These are phyloP conservation scores for Talaromyces proteolyticus DNA, from an alignment of 495 filamentous ascomycete genomes.

Conservation along the genomic window DNA sequence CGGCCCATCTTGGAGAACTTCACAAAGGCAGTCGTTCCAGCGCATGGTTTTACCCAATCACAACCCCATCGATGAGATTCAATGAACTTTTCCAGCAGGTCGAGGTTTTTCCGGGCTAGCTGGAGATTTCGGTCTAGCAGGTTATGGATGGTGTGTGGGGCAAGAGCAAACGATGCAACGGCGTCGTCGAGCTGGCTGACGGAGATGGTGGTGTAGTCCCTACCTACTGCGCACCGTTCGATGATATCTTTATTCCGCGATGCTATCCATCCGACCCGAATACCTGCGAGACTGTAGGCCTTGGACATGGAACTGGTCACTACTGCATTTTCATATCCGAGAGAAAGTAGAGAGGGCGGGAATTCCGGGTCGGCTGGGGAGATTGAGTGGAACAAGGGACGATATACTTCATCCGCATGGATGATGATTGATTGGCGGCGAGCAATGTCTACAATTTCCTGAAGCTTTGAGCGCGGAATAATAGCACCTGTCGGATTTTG, in stretches of 20 bases:
- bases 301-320: slow-evolving; percentile 82
- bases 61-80: slow-evolving; percentile 56
- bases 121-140: slow-evolving; percentile 64
- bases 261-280: slow-evolving; percentile 80
- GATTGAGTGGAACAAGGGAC: slow-evolving; percentile 80
- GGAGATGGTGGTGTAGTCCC: slow-evolving; percentile 84
- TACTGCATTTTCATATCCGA: slow-evolving; percentile 66
- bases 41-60: slow-evolving; percentile 70
- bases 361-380: slow-evolving; percentile 47
- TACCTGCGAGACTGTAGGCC: slow-evolving; percentile 77
- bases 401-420: slow-evolving; percentile 80
- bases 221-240: slow-evolving; percentile 54
- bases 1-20: slow-evolving; percentile 59
- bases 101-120: slow-evolving; percentile 66
- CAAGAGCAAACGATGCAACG: slow-evolving; percentile 70
- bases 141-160: slow-evolving; percentile 53
- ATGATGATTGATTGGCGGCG: slow-evolving; percentile 56
- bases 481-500: slow-evolving; percentile 84
- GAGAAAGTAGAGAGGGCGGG: slow-evolving; percentile 63
- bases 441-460: slow-evolving; percentile 60
- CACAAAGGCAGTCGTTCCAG: slow-evolving; percentile 79
- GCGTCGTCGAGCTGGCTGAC: slow-evolving; percentile 79
- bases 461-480: slow-evolving; percentile 53
- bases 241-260: slow-evolving; percentile 58
- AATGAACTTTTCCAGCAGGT: slow-evolving; percentile 62